Percentiles rank a stretch among this genome's conserved stretches.
These are phyloP conservation scores for Saussurea involucrata DNA, from an alignment of 129 eudicot species.

Conservation along the genomic window DNA sequence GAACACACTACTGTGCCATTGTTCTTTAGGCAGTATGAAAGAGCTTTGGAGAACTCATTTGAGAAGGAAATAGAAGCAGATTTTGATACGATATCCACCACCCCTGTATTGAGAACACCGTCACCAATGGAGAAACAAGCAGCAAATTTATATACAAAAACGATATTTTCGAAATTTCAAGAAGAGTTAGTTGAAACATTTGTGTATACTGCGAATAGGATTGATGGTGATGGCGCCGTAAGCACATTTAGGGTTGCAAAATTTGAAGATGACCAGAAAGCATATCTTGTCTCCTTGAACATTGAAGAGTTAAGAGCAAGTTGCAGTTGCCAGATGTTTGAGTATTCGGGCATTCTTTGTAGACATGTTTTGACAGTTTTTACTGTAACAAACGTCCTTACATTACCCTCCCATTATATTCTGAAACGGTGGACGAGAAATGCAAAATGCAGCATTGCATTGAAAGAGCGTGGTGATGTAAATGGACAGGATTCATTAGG, in stretches of 20 bases:
- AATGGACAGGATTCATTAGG: constrained; percentile 51
- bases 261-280: constrained; percentile 75
- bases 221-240: constrained; percentile 60
- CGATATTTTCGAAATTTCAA: constrained; percentile 70
- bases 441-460: constrained; percentile 53
- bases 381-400: constrained; percentile 83
- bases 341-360: constrained; percentile 78
- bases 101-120: constrained; percentile 77
- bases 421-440: constrained; percentile 82
- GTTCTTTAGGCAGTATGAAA: constrained; percentile 92
- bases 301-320: constrained; percentile 55
- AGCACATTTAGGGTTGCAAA: constrained; percentile 86
- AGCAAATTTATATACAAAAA: constrained; percentile 70
- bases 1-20: constrained; percentile 78
- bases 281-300: constrained; percentile 64
- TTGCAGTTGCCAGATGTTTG: constrained; percentile 95
- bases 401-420: constrained; percentile 79
- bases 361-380: constrained; percentile 88
- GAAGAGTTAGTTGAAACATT: constrained; percentile 92
- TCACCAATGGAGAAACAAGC: constrained; percentile 98
- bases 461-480: constrained; percentile 39
- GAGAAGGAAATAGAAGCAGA: constrained; percentile 82
- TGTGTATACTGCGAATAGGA: constrained; percentile 85
- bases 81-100: constrained; percentile 64
- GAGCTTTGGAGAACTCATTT: constrained; percentile 77